phyloP scores from a whole-genome alignment of 75 land plant species.

The Azolla pinnata region DNA sequence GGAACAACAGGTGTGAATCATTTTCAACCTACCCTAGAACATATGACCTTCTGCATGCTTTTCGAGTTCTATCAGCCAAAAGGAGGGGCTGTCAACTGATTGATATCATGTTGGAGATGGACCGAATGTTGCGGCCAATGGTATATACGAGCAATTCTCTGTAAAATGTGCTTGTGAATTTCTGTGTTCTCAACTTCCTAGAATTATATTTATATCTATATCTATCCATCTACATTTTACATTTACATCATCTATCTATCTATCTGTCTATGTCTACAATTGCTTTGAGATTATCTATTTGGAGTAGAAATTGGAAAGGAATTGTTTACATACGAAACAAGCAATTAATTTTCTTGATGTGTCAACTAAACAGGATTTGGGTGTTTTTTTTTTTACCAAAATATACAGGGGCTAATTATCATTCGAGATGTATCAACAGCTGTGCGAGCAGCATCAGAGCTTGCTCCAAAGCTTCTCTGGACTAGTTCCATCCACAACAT shows the following conservation, averaged over 20 bases:
- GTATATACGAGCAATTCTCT: no score
- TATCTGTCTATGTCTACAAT: no score
- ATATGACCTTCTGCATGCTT: constrained; percentile 77
- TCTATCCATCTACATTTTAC: no score
- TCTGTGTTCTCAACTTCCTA: no score
- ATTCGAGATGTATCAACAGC: constrained; percentile 49
- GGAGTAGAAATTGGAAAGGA: no score
- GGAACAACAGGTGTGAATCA: constrained; percentile 79
- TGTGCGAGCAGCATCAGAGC: constrained; percentile 21
- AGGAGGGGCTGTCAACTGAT: constrained; percentile 49
- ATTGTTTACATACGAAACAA: no score
- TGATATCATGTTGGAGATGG: constrained; percentile 78
- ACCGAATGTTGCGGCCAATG: constrained; percentile 64
- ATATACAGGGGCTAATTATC: constrained; percentile 62
- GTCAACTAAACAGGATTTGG: background rate
- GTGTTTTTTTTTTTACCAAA: background rate
- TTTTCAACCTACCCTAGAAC: constrained; percentile 84
- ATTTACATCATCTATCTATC: no score
- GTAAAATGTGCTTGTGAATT: no score
- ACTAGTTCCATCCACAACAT: constrained; percentile 29
- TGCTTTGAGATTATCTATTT: no score
- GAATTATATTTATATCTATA: no score
- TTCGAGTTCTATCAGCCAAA: constrained; percentile 47
- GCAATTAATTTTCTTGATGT: background rate
- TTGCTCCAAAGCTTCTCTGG: constrained; percentile 78